Evolutionary conservation across 257 asterid species (phyloP).

Genomic region (Solanum gandarillasii): DNA sequence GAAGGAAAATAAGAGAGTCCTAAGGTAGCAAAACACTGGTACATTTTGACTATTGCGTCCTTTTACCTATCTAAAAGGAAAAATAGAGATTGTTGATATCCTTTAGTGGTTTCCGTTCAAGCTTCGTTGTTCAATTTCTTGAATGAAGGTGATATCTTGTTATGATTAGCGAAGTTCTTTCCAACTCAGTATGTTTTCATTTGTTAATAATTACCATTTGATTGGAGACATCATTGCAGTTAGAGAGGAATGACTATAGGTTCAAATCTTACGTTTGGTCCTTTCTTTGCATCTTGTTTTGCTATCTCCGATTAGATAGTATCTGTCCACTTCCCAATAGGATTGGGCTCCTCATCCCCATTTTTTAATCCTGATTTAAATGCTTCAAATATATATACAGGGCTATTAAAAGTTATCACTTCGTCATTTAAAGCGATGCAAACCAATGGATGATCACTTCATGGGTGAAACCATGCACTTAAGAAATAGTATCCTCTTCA

Average conservation of each 20-base stretch:
- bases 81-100: not conserved
- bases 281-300: not conserved
- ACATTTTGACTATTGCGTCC: not conserved
- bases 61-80: not conserved
- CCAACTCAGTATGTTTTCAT: not conserved
- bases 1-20: not conserved
- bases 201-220: not conserved
- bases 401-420: not conserved
- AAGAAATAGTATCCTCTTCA: not conserved
- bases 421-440: not conserved
- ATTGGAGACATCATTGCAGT: not conserved
- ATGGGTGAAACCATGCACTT: not conserved
- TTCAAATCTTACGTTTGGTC: not conserved
- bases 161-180: not conserved
- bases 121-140: not conserved
- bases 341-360: not conserved
- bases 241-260: not conserved
- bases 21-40: not conserved
- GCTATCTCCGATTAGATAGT: not conserved
- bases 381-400: not conserved
- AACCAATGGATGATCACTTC: not conserved
- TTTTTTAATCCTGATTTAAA: not conserved
- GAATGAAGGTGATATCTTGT: not conserved
- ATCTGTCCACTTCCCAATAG: not conserved
- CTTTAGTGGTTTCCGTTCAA: not conserved